Percentiles rank a stretch among this genome's conserved stretches.
phyloP scores from a whole-genome alignment of 352 stramenopile species.

The Phytophthora litchii region DNA sequence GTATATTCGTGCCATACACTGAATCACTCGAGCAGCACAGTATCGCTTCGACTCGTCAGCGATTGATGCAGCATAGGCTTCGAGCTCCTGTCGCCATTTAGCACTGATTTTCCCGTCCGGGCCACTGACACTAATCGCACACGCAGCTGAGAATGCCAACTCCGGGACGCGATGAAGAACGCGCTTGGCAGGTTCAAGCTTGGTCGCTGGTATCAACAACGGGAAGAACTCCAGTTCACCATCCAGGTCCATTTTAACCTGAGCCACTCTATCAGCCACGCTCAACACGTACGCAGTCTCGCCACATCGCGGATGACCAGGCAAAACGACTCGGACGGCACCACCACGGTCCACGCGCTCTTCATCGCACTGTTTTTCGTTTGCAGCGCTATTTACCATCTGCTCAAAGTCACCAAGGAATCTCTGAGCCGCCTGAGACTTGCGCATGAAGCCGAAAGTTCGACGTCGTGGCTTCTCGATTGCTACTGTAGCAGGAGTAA shows the following conservation, averaged over 20 bases:
- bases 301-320: conserved; percentile 73
- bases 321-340: conserved; percentile 78
- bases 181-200: conserved; percentile 54
- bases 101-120: conserved; percentile 42
- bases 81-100: conserved; percentile 59
- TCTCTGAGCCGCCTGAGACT: conserved; percentile 54
- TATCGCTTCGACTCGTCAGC: conserved; percentile 68
- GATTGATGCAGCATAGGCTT: conserved; percentile 68
- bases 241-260: conserved; percentile 86
- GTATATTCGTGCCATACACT: conserved; percentile 76
- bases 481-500: neutral
- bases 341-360: conserved; percentile 48
- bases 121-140: conserved; percentile 36
- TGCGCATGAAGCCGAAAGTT: conserved; percentile 30
- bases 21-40: conserved; percentile 71
- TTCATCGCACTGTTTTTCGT: conserved; percentile 48
- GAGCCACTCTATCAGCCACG: conserved; percentile 63
- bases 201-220: conserved; percentile 59
- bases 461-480: conserved; percentile 15
- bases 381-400: conserved; percentile 45
- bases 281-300: conserved; percentile 78
- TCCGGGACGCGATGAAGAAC: conserved; percentile 68
- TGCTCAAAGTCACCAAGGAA: conserved; percentile 69
- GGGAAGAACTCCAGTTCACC: conserved; percentile 83
- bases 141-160: conserved; percentile 65